Evolutionary conservation across 768 basidiomycete species (phyloP), one percentile per base, ranked within the genome.

Genomic region (Calocera cornea): DNA sequence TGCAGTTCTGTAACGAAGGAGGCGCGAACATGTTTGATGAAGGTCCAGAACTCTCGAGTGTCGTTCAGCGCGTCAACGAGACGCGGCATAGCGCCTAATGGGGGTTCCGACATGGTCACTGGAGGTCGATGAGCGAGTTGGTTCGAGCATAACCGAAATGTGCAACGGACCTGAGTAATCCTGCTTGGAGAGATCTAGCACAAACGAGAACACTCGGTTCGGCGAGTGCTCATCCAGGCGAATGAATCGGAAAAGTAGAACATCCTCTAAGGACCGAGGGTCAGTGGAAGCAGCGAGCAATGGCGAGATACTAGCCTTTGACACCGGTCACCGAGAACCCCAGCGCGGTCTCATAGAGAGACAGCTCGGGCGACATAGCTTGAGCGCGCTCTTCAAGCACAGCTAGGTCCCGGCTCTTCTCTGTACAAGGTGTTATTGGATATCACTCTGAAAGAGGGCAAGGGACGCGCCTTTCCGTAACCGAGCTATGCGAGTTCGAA

Each of bases 41-140:
- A 95, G 1, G 72, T 76, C 71, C 84, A 88, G 1, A 94, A 77
- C 65, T 93, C 85, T 36, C 84, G 77, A 2, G 86, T 84, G 24
- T 83, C 82, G 72, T 91, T 92, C 44, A 95, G 82, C 34, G 83
- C 81, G 60, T 84, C 85, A 31, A 94, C 78, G 7, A 94, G 78
- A 19, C 88, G 81, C 0, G 87, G 83, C 50, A 95, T 78, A 0
- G 81, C 78, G 0, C 88, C 83, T 2, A 94, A 78, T 10, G 82
- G 80, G 0, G 92, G 92, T 8, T 86, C 87, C 5, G 86, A 86
- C 27, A 88, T 90, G n/a, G 90, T 82, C 0, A 94, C 93, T 95
- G 72, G 29, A 34, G 38, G 36, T 64, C 22, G 22, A 41, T 31
- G 14, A 36, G 64, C 29, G 54, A 65, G n/a, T 68, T 68, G 69